phyloP scores from a whole-genome alignment of 257 asterid species.

The Phtheirospermum japonicum region DNA sequence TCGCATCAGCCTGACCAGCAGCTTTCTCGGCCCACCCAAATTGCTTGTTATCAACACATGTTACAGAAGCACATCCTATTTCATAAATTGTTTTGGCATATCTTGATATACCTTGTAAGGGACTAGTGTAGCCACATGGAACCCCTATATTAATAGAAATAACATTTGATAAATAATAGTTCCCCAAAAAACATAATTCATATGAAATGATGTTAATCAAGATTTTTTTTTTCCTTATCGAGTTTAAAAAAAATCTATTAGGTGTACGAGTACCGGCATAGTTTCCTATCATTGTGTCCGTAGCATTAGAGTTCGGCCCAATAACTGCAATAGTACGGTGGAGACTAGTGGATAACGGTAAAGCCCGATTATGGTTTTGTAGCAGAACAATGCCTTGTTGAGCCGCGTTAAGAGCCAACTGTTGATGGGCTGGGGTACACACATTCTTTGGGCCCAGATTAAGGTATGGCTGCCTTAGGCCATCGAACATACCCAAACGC shows the following conservation, averaged over 20 bases:
- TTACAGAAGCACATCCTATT: slow-evolving; percentile 48
- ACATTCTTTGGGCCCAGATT: slow-evolving; percentile 76
- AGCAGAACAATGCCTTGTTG: slow-evolving; percentile 86
- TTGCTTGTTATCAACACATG: slow-evolving; percentile 38
- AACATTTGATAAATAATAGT: no score
- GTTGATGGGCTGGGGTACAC: slow-evolving; percentile 67
- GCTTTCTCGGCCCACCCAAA: slow-evolving; percentile 62
- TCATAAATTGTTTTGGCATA: slow-evolving; percentile 59
- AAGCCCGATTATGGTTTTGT: slow-evolving; percentile 51
- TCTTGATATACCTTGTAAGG: slow-evolving; percentile 72
- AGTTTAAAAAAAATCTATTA: no score
- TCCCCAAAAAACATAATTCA: no score
- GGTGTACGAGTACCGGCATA: slow-evolving; percentile 97
- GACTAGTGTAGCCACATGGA: slow-evolving; percentile 66
- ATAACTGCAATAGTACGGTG: slow-evolving; percentile 63
- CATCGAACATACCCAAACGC: slow-evolving; percentile 93
- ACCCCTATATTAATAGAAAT: slow-evolving; percentile 37
- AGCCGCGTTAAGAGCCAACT: slow-evolving; percentile 85
- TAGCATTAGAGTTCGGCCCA: slow-evolving; percentile 91
- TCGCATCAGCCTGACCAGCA: slow-evolving; percentile 66
- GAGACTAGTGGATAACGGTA: slow-evolving; percentile 52
- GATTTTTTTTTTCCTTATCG: no score
- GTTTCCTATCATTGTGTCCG: slow-evolving; percentile 80
- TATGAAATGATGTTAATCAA: no score
- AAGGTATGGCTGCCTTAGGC: slow-evolving; percentile 50